These are phyloP conservation scores for Lathyrus aphaca DNA, from an alignment of 306 rosid species.

Conservation along the genomic window DNA sequence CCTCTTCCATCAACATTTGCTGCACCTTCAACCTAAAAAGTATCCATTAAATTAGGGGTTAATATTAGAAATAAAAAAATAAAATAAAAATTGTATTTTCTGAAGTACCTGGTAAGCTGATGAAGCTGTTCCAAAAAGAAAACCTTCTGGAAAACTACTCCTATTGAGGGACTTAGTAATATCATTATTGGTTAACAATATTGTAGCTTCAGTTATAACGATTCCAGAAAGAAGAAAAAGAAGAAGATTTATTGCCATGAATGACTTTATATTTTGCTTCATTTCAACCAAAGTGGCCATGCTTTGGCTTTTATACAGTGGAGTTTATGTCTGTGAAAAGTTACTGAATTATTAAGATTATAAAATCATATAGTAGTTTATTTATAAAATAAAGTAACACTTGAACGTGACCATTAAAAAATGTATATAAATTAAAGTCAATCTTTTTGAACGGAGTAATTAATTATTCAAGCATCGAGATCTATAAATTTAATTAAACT, in stretches of 20 bases:
- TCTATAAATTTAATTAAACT: too few species aligned
- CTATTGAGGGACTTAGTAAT: not conserved
- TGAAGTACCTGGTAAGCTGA: conserved; percentile 25
- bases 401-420: too few species aligned
- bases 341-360: too few species aligned
- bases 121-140: conserved; percentile 33
- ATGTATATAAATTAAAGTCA: too few species aligned
- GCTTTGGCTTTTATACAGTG: too few species aligned
- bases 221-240: not conserved
- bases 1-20: conserved; percentile 55
- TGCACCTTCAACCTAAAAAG: conserved; percentile 58
- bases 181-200: not conserved
- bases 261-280: not conserved
- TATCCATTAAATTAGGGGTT: not conserved
- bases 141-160: conserved; percentile 23
- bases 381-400: too few species aligned
- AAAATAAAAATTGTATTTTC: too few species aligned
- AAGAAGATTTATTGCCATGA: conserved; percentile 15
- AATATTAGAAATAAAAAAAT: not conserved
- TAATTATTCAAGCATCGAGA: too few species aligned
- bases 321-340: too few species aligned
- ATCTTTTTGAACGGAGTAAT: too few species aligned
- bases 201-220: not conserved
- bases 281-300: too few species aligned
- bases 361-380: too few species aligned